phyloP scores from a whole-genome alignment of 2,329 filamentous ascomycete genomes.

The Alternaria sp. region DNA sequence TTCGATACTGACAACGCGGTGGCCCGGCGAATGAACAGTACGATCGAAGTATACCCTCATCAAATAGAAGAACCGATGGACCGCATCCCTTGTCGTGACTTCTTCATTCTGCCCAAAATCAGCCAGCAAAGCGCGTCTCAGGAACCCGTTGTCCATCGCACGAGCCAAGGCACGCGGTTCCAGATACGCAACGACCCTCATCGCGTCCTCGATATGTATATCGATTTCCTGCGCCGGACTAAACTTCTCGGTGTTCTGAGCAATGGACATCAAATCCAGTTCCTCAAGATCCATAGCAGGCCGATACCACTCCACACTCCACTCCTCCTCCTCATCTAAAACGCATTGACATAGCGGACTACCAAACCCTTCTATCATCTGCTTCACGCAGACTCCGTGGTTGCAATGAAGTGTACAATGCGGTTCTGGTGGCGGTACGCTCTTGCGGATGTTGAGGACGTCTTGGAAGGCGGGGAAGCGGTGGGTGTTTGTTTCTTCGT shows the following conservation, averaged over 20 bases:
- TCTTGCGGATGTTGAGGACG: background rate
- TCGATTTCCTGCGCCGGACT: background rate
- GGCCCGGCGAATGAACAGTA: background rate
- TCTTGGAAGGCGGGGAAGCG: slow-evolving; percentile 5
- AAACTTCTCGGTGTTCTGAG: background rate
- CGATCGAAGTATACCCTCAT: slow-evolving; percentile 10
- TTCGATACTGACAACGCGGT: background rate
- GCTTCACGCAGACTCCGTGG: background rate
- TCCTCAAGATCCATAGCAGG: background rate
- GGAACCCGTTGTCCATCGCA: background rate
- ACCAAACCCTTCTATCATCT: background rate
- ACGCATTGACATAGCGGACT: background rate
- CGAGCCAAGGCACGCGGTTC: background rate
- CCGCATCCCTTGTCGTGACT: background rate
- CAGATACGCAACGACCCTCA: background rate
- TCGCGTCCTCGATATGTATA: background rate
- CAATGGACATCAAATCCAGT: background rate
- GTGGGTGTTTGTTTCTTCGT: slow-evolving; percentile 3
- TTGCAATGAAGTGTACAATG: slow-evolving; percentile 1
- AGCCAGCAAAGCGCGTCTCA: background rate
- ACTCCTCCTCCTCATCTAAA: background rate
- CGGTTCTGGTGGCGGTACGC: background rate
- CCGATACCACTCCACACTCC: background rate
- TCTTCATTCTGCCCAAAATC: background rate
- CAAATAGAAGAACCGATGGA: background rate